These are phyloP conservation scores for Annulohypoxylon nitens DNA, from an alignment of 495 filamentous ascomycete genomes.

Conservation along the genomic window DNA sequence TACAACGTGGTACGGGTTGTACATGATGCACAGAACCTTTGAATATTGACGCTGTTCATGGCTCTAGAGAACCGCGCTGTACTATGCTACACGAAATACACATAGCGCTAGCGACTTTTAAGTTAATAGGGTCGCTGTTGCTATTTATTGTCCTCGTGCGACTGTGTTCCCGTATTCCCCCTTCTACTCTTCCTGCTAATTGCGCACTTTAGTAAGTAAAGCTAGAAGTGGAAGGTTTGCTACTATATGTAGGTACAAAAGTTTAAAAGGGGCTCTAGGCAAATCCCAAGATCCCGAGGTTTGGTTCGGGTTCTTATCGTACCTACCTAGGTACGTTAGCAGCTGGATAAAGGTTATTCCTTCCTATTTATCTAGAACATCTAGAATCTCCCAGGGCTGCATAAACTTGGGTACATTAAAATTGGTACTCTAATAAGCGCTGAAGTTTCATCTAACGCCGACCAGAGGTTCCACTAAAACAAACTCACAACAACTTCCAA, in stretches of 20 bases:
- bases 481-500: conserved; percentile 4
- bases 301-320: conserved; percentile 1
- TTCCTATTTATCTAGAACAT: conserved; percentile 4
- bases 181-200: neutral
- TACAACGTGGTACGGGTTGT: conserved; percentile 15
- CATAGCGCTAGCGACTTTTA: conserved; percentile 20
- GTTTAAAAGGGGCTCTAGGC: neutral
- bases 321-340: conserved; percentile 3
- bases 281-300: too few species aligned
- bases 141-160: neutral
- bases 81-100: neutral
- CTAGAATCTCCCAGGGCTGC: conserved; percentile 6
- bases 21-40: neutral
- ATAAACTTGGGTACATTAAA: conserved; percentile 40
- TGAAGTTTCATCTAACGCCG: conserved; percentile 46
- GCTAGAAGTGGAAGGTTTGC: conserved; percentile 5
- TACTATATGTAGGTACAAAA: neutral
- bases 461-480: conserved; percentile 28
- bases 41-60: neutral
- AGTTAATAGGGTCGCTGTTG: conserved; percentile 8
- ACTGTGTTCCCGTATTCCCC: neutral
- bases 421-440: conserved; percentile 47
- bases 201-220: neutral
- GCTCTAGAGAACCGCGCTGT: neutral
- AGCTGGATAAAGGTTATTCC: conserved; percentile 43